Evolutionary conservation across 2,329 filamentous ascomycete genomes (phyloP).

Genomic region (Exophiala dermatitidis): DNA sequence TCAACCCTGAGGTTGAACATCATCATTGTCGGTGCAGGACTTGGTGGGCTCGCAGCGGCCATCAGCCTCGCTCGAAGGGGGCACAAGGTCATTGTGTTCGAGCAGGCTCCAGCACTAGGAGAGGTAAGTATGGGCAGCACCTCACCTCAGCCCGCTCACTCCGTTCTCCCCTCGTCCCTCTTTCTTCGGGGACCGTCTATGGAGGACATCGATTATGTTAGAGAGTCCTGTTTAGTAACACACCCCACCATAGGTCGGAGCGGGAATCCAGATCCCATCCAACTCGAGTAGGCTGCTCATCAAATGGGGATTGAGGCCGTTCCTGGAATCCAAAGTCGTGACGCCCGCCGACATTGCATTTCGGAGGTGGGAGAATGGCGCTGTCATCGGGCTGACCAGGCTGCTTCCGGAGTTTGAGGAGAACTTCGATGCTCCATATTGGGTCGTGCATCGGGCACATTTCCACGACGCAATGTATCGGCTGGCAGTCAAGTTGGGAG

Average conservation of each 20-base stretch:
- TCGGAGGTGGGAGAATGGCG: conserved; percentile 18
- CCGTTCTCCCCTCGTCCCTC: too few relatives aligned
- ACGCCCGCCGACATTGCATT: conserved; percentile 17
- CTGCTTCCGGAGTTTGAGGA: conserved; percentile 18
- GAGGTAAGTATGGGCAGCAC: conserved; percentile 6
- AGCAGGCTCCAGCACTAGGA: conserved; percentile 23
- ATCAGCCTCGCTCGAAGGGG: conserved; percentile 28
- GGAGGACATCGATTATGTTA: too few relatives aligned
- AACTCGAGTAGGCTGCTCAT: conserved; percentile 30
- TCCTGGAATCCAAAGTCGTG: conserved; percentile 14
- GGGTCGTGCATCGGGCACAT: conserved; percentile 20
- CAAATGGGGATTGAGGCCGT: conserved; percentile 27
- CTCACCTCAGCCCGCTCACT: too few relatives aligned
- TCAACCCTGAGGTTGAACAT: conserved; percentile 32
- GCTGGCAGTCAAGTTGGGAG: conserved; percentile 14
- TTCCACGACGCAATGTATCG: conserved; percentile 21
- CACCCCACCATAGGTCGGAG: conserved; percentile 25
- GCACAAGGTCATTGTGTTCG: conserved; percentile 29
- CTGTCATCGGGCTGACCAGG: conserved; percentile 18
- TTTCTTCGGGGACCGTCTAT: too few relatives aligned
- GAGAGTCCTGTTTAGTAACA: too few relatives aligned
- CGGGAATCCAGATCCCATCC: conserved; percentile 30
- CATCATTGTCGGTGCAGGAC: conserved; percentile 31
- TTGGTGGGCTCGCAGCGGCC: conserved; percentile 30
- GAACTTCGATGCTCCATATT: conserved; percentile 21